Base-by-base conservation (phyloP, 331 rosid species). In the Stylosanthes scabra region DNA sequence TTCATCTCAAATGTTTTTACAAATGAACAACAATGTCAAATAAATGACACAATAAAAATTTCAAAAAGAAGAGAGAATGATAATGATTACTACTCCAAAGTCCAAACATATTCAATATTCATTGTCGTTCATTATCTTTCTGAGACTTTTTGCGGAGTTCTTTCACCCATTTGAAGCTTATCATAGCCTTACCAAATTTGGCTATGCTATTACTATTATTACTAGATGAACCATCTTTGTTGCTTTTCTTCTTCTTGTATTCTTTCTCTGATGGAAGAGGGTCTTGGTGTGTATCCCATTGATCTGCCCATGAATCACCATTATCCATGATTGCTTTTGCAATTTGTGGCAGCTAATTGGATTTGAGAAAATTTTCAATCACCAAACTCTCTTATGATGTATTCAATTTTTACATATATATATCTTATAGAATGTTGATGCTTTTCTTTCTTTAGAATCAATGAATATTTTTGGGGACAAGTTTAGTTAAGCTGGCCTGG, bases 281-380 rank as follows among this genome's bases (percentile, higher is more conserved):
- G 60, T 93, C 95, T 0, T 86, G 88, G 59, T 89, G 51, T 71
- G 11, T 70, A 62, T 93, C 98, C 98, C 98, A 93, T 80, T 91
- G 98, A 83, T 93, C 98, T 58, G 95, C 98, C 97, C 98, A 93
- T 0, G 97, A 89, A 70, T 76, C 20, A 10, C 85, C 90, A 25
- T 92, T 79, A 87, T 85, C 85, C 97, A 89, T 91, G 0, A 20
- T 70, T 60, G 37, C 37, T 31, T 70, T 11, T 9, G 37, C 37
- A 31, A 31, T 54, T 27, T n/a, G 20, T 12, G 31, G 50, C 59
- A 2, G 13, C 37, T 1, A 20, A 20, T 57, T 41, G 56, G 59
- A 70, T 54, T 3, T 4, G 29, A 71, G 42, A 63, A 59, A 6
- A 13, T 6, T 20, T 70, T 47, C 25, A 29, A 80, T 10, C 10